A percentile compares a stretch with the other conserved stretches of the same genome.
Evolutionary conservation across 1,284 basidiomycete species (phyloP).

Genomic region (Earliella scabrosa): DNA sequence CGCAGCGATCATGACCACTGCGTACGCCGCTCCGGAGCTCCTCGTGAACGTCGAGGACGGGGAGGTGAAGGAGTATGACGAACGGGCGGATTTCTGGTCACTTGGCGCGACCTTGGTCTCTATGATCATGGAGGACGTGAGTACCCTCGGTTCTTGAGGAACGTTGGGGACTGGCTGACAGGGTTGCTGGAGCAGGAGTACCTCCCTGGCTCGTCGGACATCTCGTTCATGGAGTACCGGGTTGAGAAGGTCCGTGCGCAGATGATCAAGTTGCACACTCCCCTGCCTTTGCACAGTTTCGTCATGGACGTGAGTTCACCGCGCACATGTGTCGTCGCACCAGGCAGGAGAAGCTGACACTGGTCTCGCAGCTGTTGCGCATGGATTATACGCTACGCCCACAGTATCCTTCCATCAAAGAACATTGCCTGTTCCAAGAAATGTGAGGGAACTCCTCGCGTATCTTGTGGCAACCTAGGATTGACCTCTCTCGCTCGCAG

Average conservation of each 20-base stretch:
- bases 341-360: no score
- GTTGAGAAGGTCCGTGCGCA: neutral
- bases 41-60: constrained; percentile 3
- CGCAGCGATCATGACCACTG: constrained; percentile 18
- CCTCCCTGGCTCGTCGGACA: constrained; percentile 4
- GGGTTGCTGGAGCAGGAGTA: neutral
- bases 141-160: no score
- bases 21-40: constrained; percentile 33
- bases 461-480: neutral
- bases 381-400: neutral
- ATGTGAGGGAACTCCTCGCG: neutral
- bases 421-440: constrained; percentile 1
- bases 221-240: neutral
- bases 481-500: neutral
- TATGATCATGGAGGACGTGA: constrained; percentile 19
- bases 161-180: neutral
- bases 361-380: constrained; percentile 3
- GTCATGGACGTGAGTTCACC: constrained; percentile 10
- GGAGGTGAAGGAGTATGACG: constrained; percentile 19
- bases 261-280: neutral
- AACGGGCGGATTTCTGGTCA: constrained; percentile 31
- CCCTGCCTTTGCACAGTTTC: constrained; percentile 1
- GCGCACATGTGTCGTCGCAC: neutral
- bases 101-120: constrained; percentile 25
- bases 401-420: neutral